A percentile compares a stretch with the other conserved stretches of the same genome.
Evolutionary conservation across 1,284 basidiomycete species (phyloP).

Genomic region (Ustilago xerochloae): DNA sequence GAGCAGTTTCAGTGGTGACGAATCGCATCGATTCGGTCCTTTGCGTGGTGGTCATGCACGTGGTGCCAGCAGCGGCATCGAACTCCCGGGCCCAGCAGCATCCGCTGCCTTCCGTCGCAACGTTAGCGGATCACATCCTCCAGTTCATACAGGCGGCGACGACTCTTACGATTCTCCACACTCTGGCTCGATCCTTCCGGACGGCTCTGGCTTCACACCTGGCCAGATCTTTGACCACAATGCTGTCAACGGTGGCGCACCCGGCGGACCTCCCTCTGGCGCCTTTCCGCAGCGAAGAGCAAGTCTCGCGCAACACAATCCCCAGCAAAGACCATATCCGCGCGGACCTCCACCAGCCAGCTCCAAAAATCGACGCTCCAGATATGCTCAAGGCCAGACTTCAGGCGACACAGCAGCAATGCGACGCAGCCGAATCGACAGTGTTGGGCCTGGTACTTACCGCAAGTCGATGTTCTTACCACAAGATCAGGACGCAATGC

Average conservation of each 20-base stretch:
- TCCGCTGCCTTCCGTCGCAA: constrained; percentile 47
- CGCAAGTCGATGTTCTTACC: constrained; percentile 52
- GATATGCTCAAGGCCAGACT: constrained; percentile 18
- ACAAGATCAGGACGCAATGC: constrained; percentile 15
- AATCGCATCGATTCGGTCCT: constrained; percentile 20
- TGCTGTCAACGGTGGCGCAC: constrained; percentile 26
- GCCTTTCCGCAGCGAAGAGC: constrained; percentile 16
- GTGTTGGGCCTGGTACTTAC: constrained; percentile 52
- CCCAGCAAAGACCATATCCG: constrained; percentile 18
- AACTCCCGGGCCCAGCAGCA: constrained; percentile 45
- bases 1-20: constrained; percentile 30
- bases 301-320: constrained; percentile 22
- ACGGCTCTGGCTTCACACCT: constrained; percentile 48
- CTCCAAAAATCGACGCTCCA: constrained; percentile 39
- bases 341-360: constrained; percentile 41
- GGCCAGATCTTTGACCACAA: constrained; percentile 45
- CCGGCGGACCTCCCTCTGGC: constrained; percentile 15
- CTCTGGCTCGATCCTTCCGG: constrained; percentile 23
- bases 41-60: constrained; percentile 32
- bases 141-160: constrained; percentile 17
- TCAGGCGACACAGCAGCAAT: constrained; percentile 5
- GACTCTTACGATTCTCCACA: constrained; percentile 34
- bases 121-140: constrained; percentile 44
- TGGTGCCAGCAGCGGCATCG: constrained; percentile 44
- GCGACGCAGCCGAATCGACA: constrained; percentile 52